Base-by-base conservation (phyloP, 2,329 filamentous ascomycete genomes). In the Phyllosticta citrichinensis region DNA sequence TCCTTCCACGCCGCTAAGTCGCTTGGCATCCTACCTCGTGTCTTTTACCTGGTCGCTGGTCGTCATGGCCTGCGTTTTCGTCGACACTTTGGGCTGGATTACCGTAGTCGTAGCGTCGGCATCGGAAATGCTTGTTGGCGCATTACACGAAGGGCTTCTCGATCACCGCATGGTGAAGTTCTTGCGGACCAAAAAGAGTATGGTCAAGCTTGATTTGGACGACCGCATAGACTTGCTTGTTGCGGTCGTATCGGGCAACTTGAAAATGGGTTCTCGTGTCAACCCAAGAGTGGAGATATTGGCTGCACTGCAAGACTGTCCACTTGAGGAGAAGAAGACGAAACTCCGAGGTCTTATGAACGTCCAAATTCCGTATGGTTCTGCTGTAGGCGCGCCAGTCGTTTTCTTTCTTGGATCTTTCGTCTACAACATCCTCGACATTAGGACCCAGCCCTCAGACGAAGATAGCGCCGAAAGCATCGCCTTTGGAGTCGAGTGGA, bases 401-500 rank as follows among this genome's bases (percentile, higher is more conserved):
- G 25, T 62, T 22, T 63, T 62, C 60, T 63, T 62, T 27, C 35
- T 62, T 19, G 62, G 62, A 24, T 56, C 62, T 12, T 63, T 56
- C 30, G 56, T 57, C 1, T 63, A 62, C 30, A 52, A 56, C 27
- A 25, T 63, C 40, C 30, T 63, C 25, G 62, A 63, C 25, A 56
- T 60, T 5, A 33, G 25, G 24, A 50, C 35, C 30, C 52, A 56
- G 22, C 51, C 35, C 8, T 64, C 65, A 14, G 63, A 69, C 53
- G 62, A 68, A n/a, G 66, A 71, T 52, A 65, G 67, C 1, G 65
- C 68, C n/a, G 63, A 64, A n/a, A 63, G 66, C 0, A 53, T 71
- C 2, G 68, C 66, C 5, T 72, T 71, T 62, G 70, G 69, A 1
- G 65, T 69, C 11, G 65, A 66, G 63, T 71, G 68, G 66, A 70